These are phyloP conservation scores for Kwoniella bestiolae DNA, from an alignment of 768 basidiomycete genomes.

Conservation along the genomic window DNA sequence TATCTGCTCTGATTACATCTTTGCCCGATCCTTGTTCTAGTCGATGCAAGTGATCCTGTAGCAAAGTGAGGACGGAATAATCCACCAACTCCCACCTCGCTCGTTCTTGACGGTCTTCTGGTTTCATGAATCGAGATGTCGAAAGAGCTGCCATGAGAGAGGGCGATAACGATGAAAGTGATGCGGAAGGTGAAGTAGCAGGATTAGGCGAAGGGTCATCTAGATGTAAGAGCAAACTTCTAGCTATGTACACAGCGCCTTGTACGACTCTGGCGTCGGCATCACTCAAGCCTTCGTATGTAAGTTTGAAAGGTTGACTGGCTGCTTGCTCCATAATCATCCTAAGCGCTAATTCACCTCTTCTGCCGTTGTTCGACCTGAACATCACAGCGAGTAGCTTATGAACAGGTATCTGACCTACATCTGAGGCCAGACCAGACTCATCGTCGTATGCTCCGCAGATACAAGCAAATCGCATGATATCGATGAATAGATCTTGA, in stretches of 20 bases:
- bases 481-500: conserved; percentile 31
- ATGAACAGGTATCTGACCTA: conserved; percentile 26
- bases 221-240: conserved; percentile 33
- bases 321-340: conserved; percentile 37
- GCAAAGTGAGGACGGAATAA: conserved; percentile 45
- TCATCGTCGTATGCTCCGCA: conserved; percentile 38
- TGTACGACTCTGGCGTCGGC: conserved; percentile 36
- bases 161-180: conserved; percentile 40
- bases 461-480: conserved; percentile 39
- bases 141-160: conserved; percentile 46
- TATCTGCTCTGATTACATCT: conserved; percentile 31
- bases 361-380: conserved; percentile 34
- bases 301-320: not conserved
- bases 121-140: conserved; percentile 25
- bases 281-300: conserved; percentile 22
- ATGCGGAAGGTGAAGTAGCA: conserved; percentile 13
- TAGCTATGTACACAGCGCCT: conserved; percentile 43
- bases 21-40: conserved; percentile 29
- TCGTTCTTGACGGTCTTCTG: conserved; percentile 21
- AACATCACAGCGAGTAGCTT: conserved; percentile 34
- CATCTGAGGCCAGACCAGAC: conserved; percentile 18
- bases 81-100: conserved; percentile 52
- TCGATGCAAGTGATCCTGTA: conserved; percentile 50
- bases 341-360: conserved; percentile 38
- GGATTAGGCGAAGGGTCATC: conserved; percentile 20